Percentiles rank a stretch among this genome's conserved stretches.
These are phyloP conservation scores for Neurospora sp. DNA, from an alignment of 495 filamentous ascomycete species.

Conservation along the genomic window DNA sequence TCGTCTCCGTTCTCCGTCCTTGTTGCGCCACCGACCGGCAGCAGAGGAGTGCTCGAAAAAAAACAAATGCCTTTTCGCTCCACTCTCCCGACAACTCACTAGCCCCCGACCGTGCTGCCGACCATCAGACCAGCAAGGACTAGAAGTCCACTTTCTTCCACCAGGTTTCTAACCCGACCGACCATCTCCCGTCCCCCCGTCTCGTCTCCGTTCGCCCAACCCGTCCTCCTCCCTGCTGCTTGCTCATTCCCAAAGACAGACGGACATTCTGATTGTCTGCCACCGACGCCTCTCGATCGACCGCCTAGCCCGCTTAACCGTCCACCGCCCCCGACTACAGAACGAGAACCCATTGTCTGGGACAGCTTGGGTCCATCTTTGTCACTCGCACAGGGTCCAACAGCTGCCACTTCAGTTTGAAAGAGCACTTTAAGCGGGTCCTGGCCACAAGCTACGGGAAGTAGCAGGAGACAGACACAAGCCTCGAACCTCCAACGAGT, in stretches of 20 bases:
- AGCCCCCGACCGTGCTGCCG: background rate
- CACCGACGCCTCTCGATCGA: background rate
- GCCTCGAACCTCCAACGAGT: background rate
- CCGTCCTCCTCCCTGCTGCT: background rate
- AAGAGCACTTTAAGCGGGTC: conserved; percentile 8
- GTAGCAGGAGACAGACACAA: conserved; percentile 8
- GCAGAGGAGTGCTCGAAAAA: conserved; percentile 1
- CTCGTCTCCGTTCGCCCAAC: background rate
- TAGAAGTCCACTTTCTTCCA: background rate
- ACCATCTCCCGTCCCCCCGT: background rate
- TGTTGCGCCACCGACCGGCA: conserved; percentile 19
- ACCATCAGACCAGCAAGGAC: background rate
- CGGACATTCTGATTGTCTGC: background rate
- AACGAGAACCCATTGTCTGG: background rate
- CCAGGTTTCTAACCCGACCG: background rate
- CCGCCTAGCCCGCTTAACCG: background rate
- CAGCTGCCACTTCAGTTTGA: background rate
- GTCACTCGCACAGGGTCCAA: background rate
- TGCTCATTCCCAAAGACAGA: background rate
- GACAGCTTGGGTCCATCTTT: background rate
- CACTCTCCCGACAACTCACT: background rate
- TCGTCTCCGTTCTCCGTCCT: conserved; percentile 1
- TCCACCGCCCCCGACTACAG: background rate
- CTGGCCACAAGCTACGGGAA: conserved; percentile 13
- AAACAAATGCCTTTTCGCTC: conserved; percentile 8